Evolutionary conservation across 371 early-diverging fungal genomes (phyloP).

Genomic region (Capillidium heterosporum): DNA sequence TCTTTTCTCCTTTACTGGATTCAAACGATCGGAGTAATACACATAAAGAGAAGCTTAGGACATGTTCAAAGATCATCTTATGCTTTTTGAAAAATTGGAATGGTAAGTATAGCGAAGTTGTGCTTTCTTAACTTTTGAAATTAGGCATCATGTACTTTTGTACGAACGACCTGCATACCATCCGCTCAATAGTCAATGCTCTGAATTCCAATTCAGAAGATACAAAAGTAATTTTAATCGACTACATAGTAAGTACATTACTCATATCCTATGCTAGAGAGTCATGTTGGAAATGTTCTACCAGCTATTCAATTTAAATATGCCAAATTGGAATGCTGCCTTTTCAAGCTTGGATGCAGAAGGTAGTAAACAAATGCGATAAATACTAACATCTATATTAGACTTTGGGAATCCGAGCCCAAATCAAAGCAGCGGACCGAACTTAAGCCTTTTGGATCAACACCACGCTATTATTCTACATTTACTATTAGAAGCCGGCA

Average conservation of each 20-base stretch:
- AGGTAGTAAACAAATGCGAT: background rate
- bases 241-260: background rate
- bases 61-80: conserved; percentile 35
- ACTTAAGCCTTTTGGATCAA: conserved; percentile 45
- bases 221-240: conserved; percentile 29
- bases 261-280: conserved; percentile 22
- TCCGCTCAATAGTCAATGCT: conserved; percentile 54
- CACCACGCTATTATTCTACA: conserved; percentile 49
- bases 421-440: background rate
- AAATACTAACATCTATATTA: background rate
- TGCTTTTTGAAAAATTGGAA: conserved; percentile 59
- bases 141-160: conserved; percentile 48
- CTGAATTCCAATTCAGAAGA: conserved; percentile 54
- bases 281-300: conserved; percentile 56
- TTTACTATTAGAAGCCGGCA: conserved; percentile 59
- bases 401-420: background rate
- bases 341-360: conserved; percentile 13
- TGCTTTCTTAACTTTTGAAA: background rate
- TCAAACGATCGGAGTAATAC: conserved; percentile 36
- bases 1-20: conserved; percentile 61
- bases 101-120: conserved; percentile 13
- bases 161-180: conserved; percentile 45
- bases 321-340: conserved; percentile 39
- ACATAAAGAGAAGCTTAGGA: conserved; percentile 39
- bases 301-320: conserved; percentile 48